Conservation (phyloP, 1,284 basidiomycete species). For the Leccinum pseudoinsigne region DNA sequence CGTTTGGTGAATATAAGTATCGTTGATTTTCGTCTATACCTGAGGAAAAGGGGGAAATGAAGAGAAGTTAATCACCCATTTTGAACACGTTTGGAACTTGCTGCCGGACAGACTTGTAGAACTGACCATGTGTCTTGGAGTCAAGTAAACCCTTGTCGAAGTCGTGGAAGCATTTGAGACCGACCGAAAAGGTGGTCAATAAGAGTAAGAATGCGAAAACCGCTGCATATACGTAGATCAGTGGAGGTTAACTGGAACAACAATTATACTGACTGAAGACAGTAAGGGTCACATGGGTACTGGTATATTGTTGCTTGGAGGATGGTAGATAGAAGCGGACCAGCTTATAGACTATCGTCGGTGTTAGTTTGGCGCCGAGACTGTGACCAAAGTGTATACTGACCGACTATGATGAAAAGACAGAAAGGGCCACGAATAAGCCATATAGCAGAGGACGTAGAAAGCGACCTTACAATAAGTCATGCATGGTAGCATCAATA, state of each 20-base stretch:
- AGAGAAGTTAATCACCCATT: constrained; percentile 37
- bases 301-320: constrained; percentile 54
- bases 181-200: constrained; percentile 69
- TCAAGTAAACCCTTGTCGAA: constrained; percentile 72
- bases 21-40: constrained; percentile 51
- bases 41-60: constrained; percentile 25
- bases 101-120: constrained; percentile 37
- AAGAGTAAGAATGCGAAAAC: constrained; percentile 73
- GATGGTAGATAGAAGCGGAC: constrained; percentile 71
- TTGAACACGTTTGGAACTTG: constrained; percentile 26
- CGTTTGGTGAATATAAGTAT: constrained; percentile 41
- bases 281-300: constrained; percentile 74
- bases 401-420: constrained; percentile 39
- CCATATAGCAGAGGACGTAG: constrained; percentile 13
- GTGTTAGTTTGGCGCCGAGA: constrained; percentile 7
- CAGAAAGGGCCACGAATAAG: constrained; percentile 9
- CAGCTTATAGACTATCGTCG: constrained; percentile 69
- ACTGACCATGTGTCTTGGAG: constrained; percentile 76
- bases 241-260: background rate
- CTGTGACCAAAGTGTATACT: constrained; percentile 6
- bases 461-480: constrained; percentile 59
- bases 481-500: constrained; percentile 73
- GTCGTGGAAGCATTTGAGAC: constrained; percentile 75
- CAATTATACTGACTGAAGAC: constrained; percentile 65
- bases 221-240: constrained; percentile 41